Evolutionary conservation across 441 rosid species (phyloP), one percentile per base, ranked within the genome.

Genomic region (Erodium trifolium): DNA sequence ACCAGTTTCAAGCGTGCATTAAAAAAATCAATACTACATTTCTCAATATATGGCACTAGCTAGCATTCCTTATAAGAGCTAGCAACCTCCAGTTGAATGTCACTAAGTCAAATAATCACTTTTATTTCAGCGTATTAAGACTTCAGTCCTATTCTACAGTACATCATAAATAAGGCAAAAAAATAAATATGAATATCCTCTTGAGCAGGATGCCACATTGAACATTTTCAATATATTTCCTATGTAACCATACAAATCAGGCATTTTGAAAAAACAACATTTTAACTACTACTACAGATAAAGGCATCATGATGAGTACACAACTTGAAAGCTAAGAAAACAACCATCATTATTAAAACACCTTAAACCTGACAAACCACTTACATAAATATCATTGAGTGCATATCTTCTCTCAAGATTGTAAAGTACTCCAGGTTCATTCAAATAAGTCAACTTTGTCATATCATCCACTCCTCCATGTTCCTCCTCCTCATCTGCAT

Each of bases 401-500:
- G 86, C 85, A 73, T 78, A 93, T 73, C 99, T 82, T 66, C 81
- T 59, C 70, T 69, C 79, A 34, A 93, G 84, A 83, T 93, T 93
- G 51, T 80, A 80, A 68, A 93, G 81, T 70, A 93, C 90, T 65
- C 99, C 96, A 17, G 99, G 97, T 74, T 91, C 99, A 70, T 91
- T 96, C 76, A 93, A 78, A 87, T 93, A 89, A 19, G 97, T 91
- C 71, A 93, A 85, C 27, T 23, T 23, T 23, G 27, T 23, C 27
- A 23, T 23, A 23, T 23, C 27, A 23, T 23, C 27, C 27, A 91
- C 90, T 0, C 99, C 99, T 17, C 78, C 60, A 14, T 53, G 60
- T 18, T 53, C 60, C 60, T 53, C 60, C 19, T 53, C 60, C 60
- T 53, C 60, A 18, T 53, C 60, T 7, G 60, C 60, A 53, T 53